Conservation (phyloP, 1,284 basidiomycete species). For the Ceratobasidium sp. region DNA sequence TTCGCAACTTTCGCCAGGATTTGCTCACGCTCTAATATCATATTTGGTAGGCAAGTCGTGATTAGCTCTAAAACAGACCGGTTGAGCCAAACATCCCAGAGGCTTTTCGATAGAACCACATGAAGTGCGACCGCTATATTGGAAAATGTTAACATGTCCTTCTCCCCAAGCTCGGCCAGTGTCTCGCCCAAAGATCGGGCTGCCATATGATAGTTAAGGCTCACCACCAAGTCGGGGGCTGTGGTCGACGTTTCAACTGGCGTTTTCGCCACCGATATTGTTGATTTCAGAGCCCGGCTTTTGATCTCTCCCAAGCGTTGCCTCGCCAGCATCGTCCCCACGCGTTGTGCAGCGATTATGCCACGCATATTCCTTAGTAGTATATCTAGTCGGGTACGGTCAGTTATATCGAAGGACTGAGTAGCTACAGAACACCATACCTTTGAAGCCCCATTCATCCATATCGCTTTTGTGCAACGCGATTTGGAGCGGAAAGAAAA, state of each 20-base stretch:
- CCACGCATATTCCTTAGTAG: background rate
- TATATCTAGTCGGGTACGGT: background rate
- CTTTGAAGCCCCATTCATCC: constrained; percentile 35
- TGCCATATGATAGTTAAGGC: constrained; percentile 12
- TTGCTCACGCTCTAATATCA: background rate
- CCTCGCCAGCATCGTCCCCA: background rate
- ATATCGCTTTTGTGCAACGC: background rate
- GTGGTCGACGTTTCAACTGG: background rate
- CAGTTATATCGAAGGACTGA: background rate
- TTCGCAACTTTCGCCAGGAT: background rate
- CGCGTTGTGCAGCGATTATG: background rate
- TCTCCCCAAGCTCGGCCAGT: background rate
- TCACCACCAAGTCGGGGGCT: background rate
- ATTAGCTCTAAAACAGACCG: background rate
- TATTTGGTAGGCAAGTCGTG: background rate
- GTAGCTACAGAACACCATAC: background rate
- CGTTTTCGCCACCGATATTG: background rate
- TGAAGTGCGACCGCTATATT: constrained; percentile 13
- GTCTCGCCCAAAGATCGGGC: background rate
- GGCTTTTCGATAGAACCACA: background rate
- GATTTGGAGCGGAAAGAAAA: background rate
- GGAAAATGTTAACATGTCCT: background rate
- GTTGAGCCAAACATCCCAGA: constrained; percentile 34
- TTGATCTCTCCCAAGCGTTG: constrained; percentile 5
- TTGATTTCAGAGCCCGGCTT: background rate